These are phyloP conservation scores for Mycena leptocephala DNA, from an alignment of 768 basidiomycete species.

Conservation along the genomic window DNA sequence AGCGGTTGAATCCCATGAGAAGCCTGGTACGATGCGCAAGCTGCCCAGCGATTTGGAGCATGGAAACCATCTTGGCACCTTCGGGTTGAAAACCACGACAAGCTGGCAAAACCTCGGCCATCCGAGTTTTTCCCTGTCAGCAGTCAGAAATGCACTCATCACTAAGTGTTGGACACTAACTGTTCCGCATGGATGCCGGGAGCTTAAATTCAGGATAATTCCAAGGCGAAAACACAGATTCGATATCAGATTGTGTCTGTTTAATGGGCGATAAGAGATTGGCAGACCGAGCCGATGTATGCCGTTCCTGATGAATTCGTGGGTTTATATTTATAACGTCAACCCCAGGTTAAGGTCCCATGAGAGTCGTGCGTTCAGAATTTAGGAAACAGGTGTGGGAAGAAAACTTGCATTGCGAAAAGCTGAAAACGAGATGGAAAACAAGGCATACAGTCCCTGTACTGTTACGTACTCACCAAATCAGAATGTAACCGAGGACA, in stretches of 20 bases:
- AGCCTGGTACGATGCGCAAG: slow-evolving; percentile 21
- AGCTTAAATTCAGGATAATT: slow-evolving; percentile 11
- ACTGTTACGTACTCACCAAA: too few relatives aligned
- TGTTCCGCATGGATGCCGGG: slow-evolving; percentile 12
- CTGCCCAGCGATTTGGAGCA: slow-evolving; percentile 20
- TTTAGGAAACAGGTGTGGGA: neutral
- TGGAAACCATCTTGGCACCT: slow-evolving; percentile 31
- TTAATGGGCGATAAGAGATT: slow-evolving; percentile 1
- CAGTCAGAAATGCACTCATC: neutral
- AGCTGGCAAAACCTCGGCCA: slow-evolving; percentile 46
- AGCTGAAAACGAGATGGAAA: too few relatives aligned
- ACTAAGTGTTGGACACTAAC: neutral
- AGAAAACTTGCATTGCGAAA: too few relatives aligned
- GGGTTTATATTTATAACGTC: neutral
- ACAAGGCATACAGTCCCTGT: too few relatives aligned
- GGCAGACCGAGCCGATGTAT: neutral
- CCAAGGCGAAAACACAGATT: neutral
- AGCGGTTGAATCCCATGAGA: slow-evolving; percentile 21
- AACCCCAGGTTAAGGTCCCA: too few relatives aligned
- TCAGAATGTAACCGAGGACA: neutral
- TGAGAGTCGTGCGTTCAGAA: neutral
- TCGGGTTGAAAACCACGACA: slow-evolving; percentile 26
- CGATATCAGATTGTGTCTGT: neutral
- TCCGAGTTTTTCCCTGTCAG: slow-evolving; percentile 47
- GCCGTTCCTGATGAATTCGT: slow-evolving; percentile 7